Conservation (phyloP, 1,284 basidiomycete genomes). For the Rhodotorula sp. region DNA sequence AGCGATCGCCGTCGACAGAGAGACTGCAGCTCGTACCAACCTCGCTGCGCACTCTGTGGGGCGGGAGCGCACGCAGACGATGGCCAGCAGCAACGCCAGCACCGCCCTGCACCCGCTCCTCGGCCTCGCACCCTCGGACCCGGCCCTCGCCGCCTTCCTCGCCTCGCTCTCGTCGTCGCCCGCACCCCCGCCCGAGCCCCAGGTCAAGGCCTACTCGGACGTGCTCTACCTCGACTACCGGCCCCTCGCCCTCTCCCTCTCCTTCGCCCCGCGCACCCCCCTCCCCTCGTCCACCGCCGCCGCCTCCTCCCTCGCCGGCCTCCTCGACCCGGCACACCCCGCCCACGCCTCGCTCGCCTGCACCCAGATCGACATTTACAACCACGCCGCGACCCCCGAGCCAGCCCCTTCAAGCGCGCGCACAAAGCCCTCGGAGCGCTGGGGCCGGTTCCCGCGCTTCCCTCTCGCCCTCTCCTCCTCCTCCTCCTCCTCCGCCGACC, state of each 20-base stretch:
- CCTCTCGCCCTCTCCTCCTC: conserved; percentile 45
- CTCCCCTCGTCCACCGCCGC: conserved; percentile 33
- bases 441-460: neutral
- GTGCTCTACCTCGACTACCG: conserved; percentile 81
- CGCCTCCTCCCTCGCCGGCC: conserved; percentile 55
- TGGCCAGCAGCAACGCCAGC: no score
- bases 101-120: conserved; percentile 1
- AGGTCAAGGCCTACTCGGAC: conserved; percentile 76
- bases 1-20: no score
- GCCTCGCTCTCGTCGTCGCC: conserved; percentile 19
- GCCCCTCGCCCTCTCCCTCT: conserved; percentile 72
- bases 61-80: neutral
- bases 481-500: conserved; percentile 58
- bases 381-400: conserved; percentile 47
- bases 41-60: neutral
- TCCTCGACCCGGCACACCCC: conserved; percentile 48
- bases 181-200: conserved; percentile 52
- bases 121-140: conserved; percentile 1
- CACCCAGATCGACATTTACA: conserved; percentile 79
- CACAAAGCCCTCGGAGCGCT: neutral
- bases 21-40: neutral
- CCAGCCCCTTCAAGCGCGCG: neutral
- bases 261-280: conserved; percentile 61
- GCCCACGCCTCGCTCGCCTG: conserved; percentile 58
- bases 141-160: conserved; percentile 5